A percentile compares a stretch with the other conserved stretches of the same genome.
These are phyloP conservation scores for Brassica carinata DNA, from an alignment of 345 rosid species.

Conservation along the genomic window DNA sequence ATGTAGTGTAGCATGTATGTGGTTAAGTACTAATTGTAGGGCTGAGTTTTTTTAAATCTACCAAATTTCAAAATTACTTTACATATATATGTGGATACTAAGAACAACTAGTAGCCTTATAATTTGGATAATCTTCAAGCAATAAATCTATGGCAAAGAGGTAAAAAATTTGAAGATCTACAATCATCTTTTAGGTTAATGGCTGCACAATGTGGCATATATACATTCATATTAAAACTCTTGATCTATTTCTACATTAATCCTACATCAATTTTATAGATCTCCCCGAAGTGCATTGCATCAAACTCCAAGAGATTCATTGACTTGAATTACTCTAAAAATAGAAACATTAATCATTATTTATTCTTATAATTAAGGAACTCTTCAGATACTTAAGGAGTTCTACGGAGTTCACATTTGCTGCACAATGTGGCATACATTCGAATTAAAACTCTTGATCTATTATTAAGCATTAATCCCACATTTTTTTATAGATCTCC, in stretches of 20 bases:
- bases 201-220: not conserved
- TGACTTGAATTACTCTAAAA: not conserved
- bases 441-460: not conserved
- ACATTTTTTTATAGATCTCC: conserved; percentile 6
- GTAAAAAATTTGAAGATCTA: not conserved
- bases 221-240: not conserved
- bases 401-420: not conserved
- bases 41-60: not conserved
- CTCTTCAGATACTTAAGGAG: not conserved
- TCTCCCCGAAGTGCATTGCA: conserved; percentile 5
- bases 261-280: conserved; percentile 8
- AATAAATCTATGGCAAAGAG: not conserved
- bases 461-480: conserved; percentile 3
- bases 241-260: conserved; percentile 1
- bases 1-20: not conserved
- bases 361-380: not conserved
- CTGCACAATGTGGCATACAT: not conserved
- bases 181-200: not conserved
- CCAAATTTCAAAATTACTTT: not conserved
- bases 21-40: conserved; percentile 10
- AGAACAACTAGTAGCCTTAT: not conserved
- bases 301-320: conserved; percentile 17
- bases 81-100: not conserved
- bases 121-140: conserved; percentile 1
- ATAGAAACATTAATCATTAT: not conserved